Conservation (phyloP, 495 filamentous ascomycete genomes). For the Corynascus novoguineensis region DNA sequence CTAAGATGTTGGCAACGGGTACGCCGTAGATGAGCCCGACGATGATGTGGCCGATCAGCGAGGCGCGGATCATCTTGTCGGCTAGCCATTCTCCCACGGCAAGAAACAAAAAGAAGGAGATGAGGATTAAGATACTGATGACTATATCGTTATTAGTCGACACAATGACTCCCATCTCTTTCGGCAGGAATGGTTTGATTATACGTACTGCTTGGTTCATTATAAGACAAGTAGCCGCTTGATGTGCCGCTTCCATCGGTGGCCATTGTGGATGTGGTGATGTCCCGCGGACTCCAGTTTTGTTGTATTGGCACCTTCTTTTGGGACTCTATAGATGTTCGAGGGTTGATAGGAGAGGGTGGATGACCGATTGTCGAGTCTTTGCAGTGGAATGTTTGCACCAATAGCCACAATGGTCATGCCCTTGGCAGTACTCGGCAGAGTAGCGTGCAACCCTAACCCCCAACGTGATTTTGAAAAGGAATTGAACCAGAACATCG, state of each 20-base stretch:
- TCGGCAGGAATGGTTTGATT: no score
- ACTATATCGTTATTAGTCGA: constrained; percentile 11
- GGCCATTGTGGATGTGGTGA: constrained; percentile 9
- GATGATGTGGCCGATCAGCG: constrained; percentile 68
- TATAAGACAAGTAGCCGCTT: constrained; percentile 24
- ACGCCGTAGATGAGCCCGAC: constrained; percentile 66
- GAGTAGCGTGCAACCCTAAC: no score
- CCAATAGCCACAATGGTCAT: no score
- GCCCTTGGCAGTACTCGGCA: no score
- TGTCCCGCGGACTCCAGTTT: constrained; percentile 3
- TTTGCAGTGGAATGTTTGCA: no score
- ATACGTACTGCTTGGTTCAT: constrained; percentile 19
- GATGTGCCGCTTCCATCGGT: constrained; percentile 9
- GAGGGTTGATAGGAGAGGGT: background rate
- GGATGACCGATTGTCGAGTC: background rate
- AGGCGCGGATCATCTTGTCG: constrained; percentile 61
- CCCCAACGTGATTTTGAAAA: no score
- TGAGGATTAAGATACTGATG: constrained; percentile 49
- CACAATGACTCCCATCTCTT: no score
- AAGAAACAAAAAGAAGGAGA: constrained; percentile 62
- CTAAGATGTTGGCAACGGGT: constrained; percentile 45
- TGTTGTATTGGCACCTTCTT: background rate
- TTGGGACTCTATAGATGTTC: background rate
- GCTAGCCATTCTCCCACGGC: constrained; percentile 55
- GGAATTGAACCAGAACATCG: no score